phyloP scores from a whole-genome alignment of 2,329 filamentous ascomycete genomes.

The Xylaria sp. region DNA sequence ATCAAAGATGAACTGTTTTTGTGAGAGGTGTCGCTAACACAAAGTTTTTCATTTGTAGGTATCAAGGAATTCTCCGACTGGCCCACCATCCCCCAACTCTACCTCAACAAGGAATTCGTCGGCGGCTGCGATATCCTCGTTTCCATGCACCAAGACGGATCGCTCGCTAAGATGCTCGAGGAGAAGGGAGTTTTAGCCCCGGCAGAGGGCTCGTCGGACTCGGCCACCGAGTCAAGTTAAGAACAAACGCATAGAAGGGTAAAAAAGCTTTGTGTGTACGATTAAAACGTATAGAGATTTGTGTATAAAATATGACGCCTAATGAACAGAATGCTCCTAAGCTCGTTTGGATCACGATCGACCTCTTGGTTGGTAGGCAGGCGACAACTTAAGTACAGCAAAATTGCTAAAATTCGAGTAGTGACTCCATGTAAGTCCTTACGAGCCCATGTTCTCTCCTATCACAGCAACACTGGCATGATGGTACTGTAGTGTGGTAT shows the following conservation, averaged over 20 bases:
- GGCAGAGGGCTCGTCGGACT: constrained; percentile 56
- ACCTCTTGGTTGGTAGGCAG: not conserved
- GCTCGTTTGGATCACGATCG: not conserved
- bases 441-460: not conserved
- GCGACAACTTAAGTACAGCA: not conserved
- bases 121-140: constrained; percentile 98
- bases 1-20: not conserved
- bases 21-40: constrained; percentile 18
- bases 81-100: constrained; percentile 98
- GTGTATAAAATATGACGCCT: constrained; percentile 30
- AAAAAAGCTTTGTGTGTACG: constrained; percentile 22
- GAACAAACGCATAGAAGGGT: constrained; percentile 17
- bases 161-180: constrained; percentile 89
- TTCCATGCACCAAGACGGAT: constrained; percentile 96
- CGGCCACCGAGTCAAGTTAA: constrained; percentile 43
- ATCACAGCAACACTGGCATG: not conserved
- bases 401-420: not conserved
- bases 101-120: constrained; percentile 94
- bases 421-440: not conserved
- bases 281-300: constrained; percentile 36
- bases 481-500: not conserved
- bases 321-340: constrained; percentile 19
- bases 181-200: constrained; percentile 87
- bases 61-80: constrained; percentile 99
- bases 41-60: constrained; percentile 59